Base-by-base conservation (phyloP, 495 filamentous ascomycete genomes). In the Hypoxylon lienhwacheense region DNA sequence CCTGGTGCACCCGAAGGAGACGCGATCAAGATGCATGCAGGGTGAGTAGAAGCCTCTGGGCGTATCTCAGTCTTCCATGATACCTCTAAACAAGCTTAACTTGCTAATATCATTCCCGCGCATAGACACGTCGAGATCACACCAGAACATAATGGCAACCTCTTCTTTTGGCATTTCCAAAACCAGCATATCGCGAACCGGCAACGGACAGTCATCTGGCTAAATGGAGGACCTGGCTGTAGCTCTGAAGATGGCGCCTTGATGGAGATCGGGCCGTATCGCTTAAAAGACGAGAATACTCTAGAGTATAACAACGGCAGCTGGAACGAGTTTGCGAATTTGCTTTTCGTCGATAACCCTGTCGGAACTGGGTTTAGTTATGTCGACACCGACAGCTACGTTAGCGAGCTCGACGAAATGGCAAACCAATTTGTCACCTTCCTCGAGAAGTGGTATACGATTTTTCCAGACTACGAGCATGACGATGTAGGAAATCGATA, bases 121-220 rank as follows among this genome's bases (percentile, higher is more conserved):
- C 19, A 48, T 61, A 96, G 91, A 14, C 95, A 97, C 66, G 85
- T 98, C 70, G 91, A 96, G 70, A 83, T 98, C 63, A 86, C 87
- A 49, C 77, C 85, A 5, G 81, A 87, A 49, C 79, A 83, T 61
- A 89, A 96, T 70, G 92, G 91, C 45, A 91, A 97, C 70, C 74
- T 98, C 1, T 98, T 97, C 78, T 98, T 97, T 74, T 98, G 93
- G 93, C 90, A 95, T 65, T 96, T 85, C 65, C 85, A 96, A 65
- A 97, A 97, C 66, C 82, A 87, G 42, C 92, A 97, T 64, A 96
- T 97, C 50, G 93, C 90, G 26, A 89, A 97, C 66, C 82, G 81
- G 54, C 89, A 95, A 66, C 84, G 92, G 20, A 96, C 93, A 0
- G 88, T 98, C 3, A 86, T 98, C 64, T 98, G 93, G 93, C 73